These are phyloP conservation scores for Afroboletus lepidellus DNA, from an alignment of 1,284 basidiomycete genomes.

Conservation along the genomic window DNA sequence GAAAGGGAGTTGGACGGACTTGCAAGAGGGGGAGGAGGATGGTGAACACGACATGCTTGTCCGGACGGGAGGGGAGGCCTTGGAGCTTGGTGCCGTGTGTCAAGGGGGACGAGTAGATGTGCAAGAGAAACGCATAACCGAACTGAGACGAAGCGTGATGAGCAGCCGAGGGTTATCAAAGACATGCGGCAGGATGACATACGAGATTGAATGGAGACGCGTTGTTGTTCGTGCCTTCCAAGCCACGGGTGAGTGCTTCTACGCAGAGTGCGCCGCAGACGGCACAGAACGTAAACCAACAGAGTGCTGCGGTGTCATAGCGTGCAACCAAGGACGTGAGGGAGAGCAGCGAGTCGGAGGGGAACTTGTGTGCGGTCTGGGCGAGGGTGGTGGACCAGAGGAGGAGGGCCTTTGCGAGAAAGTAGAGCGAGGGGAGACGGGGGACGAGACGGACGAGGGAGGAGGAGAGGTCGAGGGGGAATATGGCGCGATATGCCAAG, in stretches of 20 bases:
- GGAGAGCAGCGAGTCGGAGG: constrained; percentile 30
- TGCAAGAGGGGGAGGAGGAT: constrained; percentile 69
- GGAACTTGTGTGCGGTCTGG: constrained; percentile 49
- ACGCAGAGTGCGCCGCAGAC: constrained; percentile 63
- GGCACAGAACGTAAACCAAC: constrained; percentile 69
- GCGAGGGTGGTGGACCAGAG: constrained; percentile 58
- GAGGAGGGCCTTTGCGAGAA: constrained; percentile 51
- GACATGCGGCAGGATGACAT: constrained; percentile 25
- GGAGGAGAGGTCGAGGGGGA: constrained; percentile 63
- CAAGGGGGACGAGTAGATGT: constrained; percentile 66
- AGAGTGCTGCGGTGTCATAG: constrained; percentile 59
- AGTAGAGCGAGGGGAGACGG: constrained; percentile 62
- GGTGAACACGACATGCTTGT: constrained; percentile 65
- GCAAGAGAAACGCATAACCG: constrained; percentile 70
- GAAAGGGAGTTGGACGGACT: constrained; percentile 34
- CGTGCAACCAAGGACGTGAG: constrained; percentile 47
- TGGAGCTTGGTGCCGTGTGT: constrained; percentile 48
- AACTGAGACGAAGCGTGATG: constrained; percentile 42
- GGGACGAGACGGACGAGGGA: constrained; percentile 56
- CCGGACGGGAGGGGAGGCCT: constrained; percentile 56
- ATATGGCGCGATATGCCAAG: constrained; percentile 40
- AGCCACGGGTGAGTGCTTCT: constrained; percentile 61
- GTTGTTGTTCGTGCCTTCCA: constrained; percentile 59
- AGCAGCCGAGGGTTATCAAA: neutral
- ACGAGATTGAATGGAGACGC: constrained; percentile 68